Evolutionary conservation across 352 stramenopile species (phyloP), one percentile per base, ranked within the genome.

Genomic region (Aphanomyces cochlioides): DNA sequence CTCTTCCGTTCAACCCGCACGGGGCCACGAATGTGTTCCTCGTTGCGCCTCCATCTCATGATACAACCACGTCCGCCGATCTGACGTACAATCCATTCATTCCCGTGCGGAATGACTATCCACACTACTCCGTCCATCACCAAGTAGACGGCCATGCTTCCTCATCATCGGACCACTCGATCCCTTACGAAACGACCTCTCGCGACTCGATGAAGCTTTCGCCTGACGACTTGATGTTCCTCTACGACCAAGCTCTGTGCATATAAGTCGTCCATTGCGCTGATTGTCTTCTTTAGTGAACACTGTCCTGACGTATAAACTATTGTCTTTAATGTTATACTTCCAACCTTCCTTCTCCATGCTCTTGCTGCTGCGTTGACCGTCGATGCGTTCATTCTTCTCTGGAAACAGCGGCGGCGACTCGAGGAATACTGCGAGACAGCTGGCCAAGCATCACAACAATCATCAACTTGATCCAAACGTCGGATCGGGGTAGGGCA

Each of bases 171-270:
- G 50, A 19, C 50, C 8, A 17, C 28, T 5, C 54, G 6, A 43
- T 61, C 54, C 54, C 54, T 7, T 41, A 61, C 54, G n/a, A 28
- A 15, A 10, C 19, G 15, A 36, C 36, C 6, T 15, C 17, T 12
- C 54, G 54, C 7, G 54, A 61, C 6, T 61, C 34, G 28, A 40
- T 41, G 28, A 61, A 61, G 43, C 34, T 61, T 37, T 40, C 54
- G 3, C 21, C 7, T 1, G 34, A 61, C 54, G 34, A 61, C n/a
- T 61, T 61, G 54, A 12, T 40, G 10, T 61, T 61, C 54, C 21
- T 61, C 28, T 61, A 37, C 21, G 54, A 61, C 54, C 28, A 61
- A 40, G 21, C 54, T 37, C 36, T 61, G 54, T 61, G 19, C 54
- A 37, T 61, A 40, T 61, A 61, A 61, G 28, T 28, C 28, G 28